Conservation (phyloP, 31 red algal genomes). For the Odonthalia washingtoniensis region DNA sequence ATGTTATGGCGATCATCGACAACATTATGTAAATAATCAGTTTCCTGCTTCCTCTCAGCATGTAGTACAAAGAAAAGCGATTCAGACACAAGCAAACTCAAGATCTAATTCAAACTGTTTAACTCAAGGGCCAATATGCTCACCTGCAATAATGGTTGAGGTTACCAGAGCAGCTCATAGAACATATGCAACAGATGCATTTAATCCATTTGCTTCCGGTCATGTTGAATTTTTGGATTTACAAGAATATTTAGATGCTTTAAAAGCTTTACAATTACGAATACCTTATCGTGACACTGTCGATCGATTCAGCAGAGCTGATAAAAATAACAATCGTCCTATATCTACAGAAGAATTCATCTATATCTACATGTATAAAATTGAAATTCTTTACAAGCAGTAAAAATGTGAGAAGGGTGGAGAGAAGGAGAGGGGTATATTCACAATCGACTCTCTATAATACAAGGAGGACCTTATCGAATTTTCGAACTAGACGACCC, state of each 20-base stretch:
- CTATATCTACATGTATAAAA: constrained; percentile 26
- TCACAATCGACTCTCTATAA: too few relatives aligned
- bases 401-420: too few relatives aligned
- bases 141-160: background rate
- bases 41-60: background rate
- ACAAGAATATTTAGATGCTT: constrained; percentile 68
- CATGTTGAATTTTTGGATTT: constrained; percentile 50
- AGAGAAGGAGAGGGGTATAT: too few relatives aligned
- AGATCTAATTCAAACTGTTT: background rate
- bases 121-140: background rate
- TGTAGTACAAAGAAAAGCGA: background rate
- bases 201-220: constrained; percentile 50
- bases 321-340: constrained; percentile 54
- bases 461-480: too few relatives aligned
- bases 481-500: too few relatives aligned
- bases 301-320: constrained; percentile 32
- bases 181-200: constrained; percentile 24
- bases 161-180: background rate
- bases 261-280: constrained; percentile 37
- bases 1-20: background rate
- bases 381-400: too few relatives aligned
- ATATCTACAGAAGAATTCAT: constrained; percentile 55
- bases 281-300: constrained; percentile 61
- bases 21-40: background rate
- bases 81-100: background rate